These are phyloP conservation scores for Phytophthora pseudosyringae DNA, from an alignment of 352 stramenopile genomes.

Conservation along the genomic window DNA sequence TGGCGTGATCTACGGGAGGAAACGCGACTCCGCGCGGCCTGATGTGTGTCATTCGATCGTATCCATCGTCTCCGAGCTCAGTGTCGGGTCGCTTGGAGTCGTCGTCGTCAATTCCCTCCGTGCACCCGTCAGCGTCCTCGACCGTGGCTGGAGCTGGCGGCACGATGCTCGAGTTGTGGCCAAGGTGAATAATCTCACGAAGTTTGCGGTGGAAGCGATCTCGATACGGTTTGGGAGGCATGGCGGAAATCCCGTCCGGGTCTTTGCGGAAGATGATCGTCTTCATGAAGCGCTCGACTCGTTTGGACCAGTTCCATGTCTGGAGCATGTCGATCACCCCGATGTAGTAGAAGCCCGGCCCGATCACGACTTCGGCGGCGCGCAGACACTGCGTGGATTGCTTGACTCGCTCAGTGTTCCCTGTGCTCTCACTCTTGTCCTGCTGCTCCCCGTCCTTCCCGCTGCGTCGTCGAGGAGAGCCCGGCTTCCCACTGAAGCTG, in stretches of 20 bases:
- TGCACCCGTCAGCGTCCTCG: background rate
- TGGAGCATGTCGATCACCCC: constrained; percentile 90
- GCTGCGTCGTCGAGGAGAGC: constrained; percentile 9
- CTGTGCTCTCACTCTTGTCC: constrained; percentile 1
- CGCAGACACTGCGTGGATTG: constrained; percentile 70
- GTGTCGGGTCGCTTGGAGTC: constrained; percentile 8
- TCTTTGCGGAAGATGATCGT: constrained; percentile 69
- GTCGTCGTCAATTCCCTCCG: background rate
- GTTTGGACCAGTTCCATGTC: constrained; percentile 77
- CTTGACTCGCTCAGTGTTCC: constrained; percentile 39
- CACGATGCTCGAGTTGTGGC: constrained; percentile 48
- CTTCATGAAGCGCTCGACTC: constrained; percentile 81
- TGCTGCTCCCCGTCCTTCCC: constrained; percentile 26
- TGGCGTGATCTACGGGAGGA: background rate
- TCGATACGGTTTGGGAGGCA: constrained; percentile 71
- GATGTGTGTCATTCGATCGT: constrained; percentile 37
- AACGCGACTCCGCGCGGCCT: constrained; percentile 28
- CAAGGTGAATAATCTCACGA: constrained; percentile 78
- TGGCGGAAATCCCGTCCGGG: constrained; percentile 75
- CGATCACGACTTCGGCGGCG: constrained; percentile 80
- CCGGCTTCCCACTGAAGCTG: constrained; percentile 12
- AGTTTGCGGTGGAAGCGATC: constrained; percentile 75
- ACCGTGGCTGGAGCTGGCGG: constrained; percentile 20
- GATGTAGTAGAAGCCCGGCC: constrained; percentile 88
- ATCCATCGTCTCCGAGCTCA: constrained; percentile 24